These are phyloP conservation scores for Trichosporon coremiiforme DNA, from an alignment of 1,284 basidiomycete genomes.

Conservation along the genomic window DNA sequence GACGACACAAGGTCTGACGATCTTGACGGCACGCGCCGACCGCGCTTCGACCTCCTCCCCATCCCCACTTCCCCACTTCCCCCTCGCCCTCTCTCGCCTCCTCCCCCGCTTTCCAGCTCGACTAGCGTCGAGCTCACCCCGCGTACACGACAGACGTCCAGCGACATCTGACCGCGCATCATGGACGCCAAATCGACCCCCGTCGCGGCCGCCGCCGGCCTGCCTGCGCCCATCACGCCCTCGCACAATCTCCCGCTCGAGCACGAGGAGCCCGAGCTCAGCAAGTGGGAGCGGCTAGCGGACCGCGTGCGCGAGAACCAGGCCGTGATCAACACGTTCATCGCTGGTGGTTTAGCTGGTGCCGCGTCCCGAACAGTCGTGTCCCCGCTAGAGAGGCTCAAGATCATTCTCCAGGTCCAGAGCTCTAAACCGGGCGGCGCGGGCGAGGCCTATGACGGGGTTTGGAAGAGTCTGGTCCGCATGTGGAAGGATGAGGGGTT, in stretches of 20 bases:
- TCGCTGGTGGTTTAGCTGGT: constrained; percentile 55
- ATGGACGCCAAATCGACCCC: background rate
- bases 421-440: constrained; percentile 38
- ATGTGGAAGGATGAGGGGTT: constrained; percentile 95
- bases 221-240: constrained; percentile 1
- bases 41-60: background rate
- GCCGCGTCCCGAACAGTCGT: constrained; percentile 82
- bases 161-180: background rate
- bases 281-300: background rate
- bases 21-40: background rate
- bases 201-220: background rate
- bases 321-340: constrained; percentile 52
- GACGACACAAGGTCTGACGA: background rate
- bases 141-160: background rate
- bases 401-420: constrained; percentile 95
- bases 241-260: constrained; percentile 3
- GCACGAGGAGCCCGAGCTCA: constrained; percentile 13
- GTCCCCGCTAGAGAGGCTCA: constrained; percentile 84
- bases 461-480: constrained; percentile 73
- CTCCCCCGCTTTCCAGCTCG: background rate
- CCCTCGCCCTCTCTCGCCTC: background rate
- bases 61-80: background rate
- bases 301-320: constrained; percentile 40
- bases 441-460: constrained; percentile 74
- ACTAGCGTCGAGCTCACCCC: background rate